Evolutionary conservation across 495 filamentous ascomycete species (phyloP).

Genomic region (Lasiosphaeris hirsuta): DNA sequence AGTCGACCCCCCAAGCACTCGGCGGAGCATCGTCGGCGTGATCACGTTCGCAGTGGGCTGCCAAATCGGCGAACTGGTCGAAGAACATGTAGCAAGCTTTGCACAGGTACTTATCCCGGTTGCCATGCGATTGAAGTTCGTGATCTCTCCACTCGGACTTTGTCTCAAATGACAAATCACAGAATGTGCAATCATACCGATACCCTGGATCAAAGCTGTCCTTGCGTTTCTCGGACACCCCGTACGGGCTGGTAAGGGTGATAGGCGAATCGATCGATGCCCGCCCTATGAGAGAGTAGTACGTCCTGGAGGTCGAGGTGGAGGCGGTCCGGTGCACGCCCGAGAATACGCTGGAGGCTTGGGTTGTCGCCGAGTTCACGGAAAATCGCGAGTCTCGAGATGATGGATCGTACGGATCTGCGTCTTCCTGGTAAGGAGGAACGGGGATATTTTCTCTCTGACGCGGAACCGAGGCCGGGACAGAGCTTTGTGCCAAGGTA

Average conservation of each 20-base stretch:
- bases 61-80: background rate
- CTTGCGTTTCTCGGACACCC: slow-evolving; percentile 13
- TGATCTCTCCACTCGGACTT: slow-evolving; percentile 25
- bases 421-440: background rate
- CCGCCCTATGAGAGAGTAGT: slow-evolving; percentile 17
- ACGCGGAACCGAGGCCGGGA: too few relatives aligned
- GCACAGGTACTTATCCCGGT: slow-evolving; percentile 13
- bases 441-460: background rate
- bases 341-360: slow-evolving; percentile 27
- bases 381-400: slow-evolving; percentile 18
- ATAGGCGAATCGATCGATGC: slow-evolving; percentile 22
- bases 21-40: slow-evolving; percentile 5
- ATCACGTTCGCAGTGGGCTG: slow-evolving; percentile 6
- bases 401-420: background rate
- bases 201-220: slow-evolving; percentile 2
- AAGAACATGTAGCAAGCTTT: slow-evolving; percentile 13
- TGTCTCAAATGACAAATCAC: slow-evolving; percentile 16
- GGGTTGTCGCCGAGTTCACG: slow-evolving; percentile 15
- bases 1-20: background rate
- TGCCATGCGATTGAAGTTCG: slow-evolving; percentile 18
- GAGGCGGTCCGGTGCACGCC: slow-evolving; percentile 5
- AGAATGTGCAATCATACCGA: slow-evolving; percentile 27
- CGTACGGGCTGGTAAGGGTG: slow-evolving; percentile 10
- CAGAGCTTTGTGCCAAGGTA: too few relatives aligned
- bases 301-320: slow-evolving; percentile 10